These are phyloP conservation scores for Solanum boliviense DNA, from an alignment of 257 asterid genomes.

Conservation along the genomic window DNA sequence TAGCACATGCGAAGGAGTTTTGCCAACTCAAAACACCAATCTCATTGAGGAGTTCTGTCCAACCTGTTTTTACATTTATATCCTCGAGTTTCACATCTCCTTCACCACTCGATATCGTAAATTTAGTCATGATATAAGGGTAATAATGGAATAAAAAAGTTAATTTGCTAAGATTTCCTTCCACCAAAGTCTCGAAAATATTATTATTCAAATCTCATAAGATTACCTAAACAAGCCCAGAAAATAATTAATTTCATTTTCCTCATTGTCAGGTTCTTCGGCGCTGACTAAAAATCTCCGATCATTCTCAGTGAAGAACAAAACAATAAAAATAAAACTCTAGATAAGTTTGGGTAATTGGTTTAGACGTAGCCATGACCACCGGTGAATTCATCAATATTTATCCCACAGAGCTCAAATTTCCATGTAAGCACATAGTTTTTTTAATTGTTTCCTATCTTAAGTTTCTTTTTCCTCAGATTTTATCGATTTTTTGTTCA, in stretches of 20 bases:
- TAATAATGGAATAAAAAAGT: not conserved
- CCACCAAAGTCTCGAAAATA: not conserved
- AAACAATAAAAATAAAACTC: not conserved
- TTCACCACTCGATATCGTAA: not conserved
- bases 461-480: not conserved
- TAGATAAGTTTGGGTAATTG: not conserved
- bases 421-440: constrained; percentile 45
- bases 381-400: constrained; percentile 58
- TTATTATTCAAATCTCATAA: not conserved
- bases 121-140: not conserved
- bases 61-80: not conserved
- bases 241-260: not conserved
- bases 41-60: not conserved
- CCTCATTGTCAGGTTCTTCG: not conserved
- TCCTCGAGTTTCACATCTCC: not conserved
- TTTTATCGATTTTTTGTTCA: constrained; percentile 1
- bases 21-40: constrained; percentile 1
- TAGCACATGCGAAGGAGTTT: not conserved
- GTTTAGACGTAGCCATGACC: constrained; percentile 20
- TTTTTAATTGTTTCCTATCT: not conserved
- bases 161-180: not conserved
- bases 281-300: not conserved
- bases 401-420: constrained; percentile 72
- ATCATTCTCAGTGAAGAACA: not conserved
- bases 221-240: not conserved